phyloP scores from a whole-genome alignment of 2,329 filamentous ascomycete species.

The Fusarium irregulare region DNA sequence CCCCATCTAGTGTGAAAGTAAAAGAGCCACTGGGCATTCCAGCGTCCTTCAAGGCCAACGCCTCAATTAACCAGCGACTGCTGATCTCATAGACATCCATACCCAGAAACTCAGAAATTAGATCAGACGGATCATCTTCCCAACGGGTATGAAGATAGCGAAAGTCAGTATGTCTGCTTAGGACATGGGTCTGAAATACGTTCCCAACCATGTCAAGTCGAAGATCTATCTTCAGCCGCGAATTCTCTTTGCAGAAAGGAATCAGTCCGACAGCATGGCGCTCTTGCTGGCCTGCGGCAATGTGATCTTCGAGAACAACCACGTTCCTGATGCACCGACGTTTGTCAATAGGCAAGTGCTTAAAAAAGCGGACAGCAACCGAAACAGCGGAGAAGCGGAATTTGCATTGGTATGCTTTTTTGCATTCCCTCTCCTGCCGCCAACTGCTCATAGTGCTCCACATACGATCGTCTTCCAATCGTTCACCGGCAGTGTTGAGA shows the following conservation, averaged over 20 bases:
- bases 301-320: neutral
- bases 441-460: neutral
- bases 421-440: neutral
- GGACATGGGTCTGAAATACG: neutral
- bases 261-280: constrained; percentile 3
- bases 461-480: neutral
- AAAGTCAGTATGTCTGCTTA: too few species aligned
- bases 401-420: neutral
- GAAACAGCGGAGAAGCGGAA: constrained; percentile 6
- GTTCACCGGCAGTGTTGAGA: neutral
- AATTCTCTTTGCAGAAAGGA: constrained; percentile 13
- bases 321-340: neutral
- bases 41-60: rapidly evolving
- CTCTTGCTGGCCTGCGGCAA: neutral
- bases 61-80: rapidly evolving
- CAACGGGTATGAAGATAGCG: too few species aligned
- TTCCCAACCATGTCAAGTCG: neutral
- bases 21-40: constrained; percentile 15
- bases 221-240: neutral
- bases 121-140: too few species aligned
- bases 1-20: neutral
- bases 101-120: too few species aligned
- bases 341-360: neutral
- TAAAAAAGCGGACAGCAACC: constrained; percentile 1
- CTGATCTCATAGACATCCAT: neutral